phyloP scores from a whole-genome alignment of 2,329 filamentous ascomycete genomes.

The Teratosphaeria pseudoeucalypti region DNA sequence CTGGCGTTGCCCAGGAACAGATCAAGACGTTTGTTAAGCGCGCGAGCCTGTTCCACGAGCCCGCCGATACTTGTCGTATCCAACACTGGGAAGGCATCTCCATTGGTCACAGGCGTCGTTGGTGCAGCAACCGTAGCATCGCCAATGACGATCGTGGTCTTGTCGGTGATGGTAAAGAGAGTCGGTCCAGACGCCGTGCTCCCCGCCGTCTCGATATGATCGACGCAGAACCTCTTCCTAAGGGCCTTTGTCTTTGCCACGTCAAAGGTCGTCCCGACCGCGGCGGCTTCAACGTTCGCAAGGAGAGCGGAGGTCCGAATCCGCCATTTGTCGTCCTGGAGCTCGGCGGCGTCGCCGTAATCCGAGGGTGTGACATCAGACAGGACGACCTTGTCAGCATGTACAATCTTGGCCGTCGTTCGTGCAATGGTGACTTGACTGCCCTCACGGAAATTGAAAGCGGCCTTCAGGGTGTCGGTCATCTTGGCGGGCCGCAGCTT shows the following conservation, averaged over 20 bases:
- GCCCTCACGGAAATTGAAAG: constrained; percentile 60
- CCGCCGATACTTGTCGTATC: constrained; percentile 52
- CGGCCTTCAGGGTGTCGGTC: constrained; percentile 62
- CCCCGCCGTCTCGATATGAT: constrained; percentile 40
- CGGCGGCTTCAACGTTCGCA: constrained; percentile 58
- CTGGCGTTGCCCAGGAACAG: constrained; percentile 13
- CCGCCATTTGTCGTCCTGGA: constrained; percentile 26
- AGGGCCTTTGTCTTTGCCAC: constrained; percentile 46
- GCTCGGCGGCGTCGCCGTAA: constrained; percentile 12
- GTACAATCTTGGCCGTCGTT: constrained; percentile 40
- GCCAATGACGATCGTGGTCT: constrained; percentile 12
- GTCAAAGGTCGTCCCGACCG: constrained; percentile 61
- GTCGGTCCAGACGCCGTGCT: not conserved
- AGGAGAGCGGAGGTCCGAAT: constrained; percentile 1
- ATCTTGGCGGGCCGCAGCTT: constrained; percentile 59
- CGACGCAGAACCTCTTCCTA: constrained; percentile 52
- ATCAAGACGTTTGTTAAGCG: constrained; percentile 56
- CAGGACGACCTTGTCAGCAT: constrained; percentile 50
- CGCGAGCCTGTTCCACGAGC: constrained; percentile 50
- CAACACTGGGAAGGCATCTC: constrained; percentile 4
- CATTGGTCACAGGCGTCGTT: not conserved
- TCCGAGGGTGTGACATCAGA: constrained; percentile 44
- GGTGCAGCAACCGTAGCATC: not conserved
- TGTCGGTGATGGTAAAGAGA: constrained; percentile 12
- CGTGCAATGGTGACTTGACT: constrained; percentile 55